Base-by-base conservation (phyloP, 768 basidiomycete species). In the Hericium erinaceus region DNA sequence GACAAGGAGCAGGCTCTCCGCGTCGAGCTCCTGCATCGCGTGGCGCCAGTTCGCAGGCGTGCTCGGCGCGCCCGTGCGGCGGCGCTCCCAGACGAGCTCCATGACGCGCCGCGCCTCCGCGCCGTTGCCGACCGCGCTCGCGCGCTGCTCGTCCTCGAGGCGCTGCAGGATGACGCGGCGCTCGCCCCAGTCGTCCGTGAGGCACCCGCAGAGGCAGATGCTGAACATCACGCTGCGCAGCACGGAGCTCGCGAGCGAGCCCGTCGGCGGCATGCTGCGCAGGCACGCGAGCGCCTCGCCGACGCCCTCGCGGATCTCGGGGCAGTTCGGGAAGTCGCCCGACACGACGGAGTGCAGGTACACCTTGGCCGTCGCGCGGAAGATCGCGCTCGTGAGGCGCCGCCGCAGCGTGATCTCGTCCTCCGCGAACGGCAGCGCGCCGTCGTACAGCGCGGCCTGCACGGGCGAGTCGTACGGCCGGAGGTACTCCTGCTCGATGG, bases 271-370 rank as follows among this genome's bases (percentile, higher is more conserved):
- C 58, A 77, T 74, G 15, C 58, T 63, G 63, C 61, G 68, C 57
- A 86, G 71, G 59, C 77, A 75, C 4, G 64, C 59, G 67, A 87
- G 76, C 48, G 80, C 80, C 20, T 84, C 79, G 16, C 74, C 57
- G 28, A 89, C 80, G 15, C 75, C 77, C 3, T 72, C 67, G 18
- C 70, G 68, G 64, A 91, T 85, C 64, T 91, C 87, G 2, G 74
- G 75, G 37, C 84, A 84, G 18, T 76, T 71, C 0, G 90, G 88
- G 61, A 74, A 75, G 67, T 87, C 83, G 5, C 87, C 89, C 39
- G 87, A 88, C 48, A 92, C 76, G 61, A 92, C 85, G 15, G 85
- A 79, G 65, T 84, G 83, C 41, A 93, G 77, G 70, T 89, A 92
- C 41, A 92, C 79, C 50, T 77, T 75, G 18, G 90, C 81, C 52